Conservation (phyloP, 495 filamentous ascomycete species). For the Articulospora tetracladia region DNA sequence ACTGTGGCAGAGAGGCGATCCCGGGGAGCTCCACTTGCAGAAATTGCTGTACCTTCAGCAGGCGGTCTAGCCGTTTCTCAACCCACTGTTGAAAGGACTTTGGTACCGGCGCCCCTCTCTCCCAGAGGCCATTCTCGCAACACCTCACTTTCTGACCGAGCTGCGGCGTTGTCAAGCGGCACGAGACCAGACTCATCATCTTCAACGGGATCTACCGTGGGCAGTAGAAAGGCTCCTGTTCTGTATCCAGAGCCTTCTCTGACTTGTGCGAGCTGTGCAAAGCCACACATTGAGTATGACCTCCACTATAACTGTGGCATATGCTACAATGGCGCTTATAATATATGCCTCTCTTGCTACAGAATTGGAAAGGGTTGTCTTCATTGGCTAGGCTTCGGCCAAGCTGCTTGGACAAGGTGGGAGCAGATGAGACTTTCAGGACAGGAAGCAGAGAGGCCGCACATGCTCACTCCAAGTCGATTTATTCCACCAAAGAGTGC, state of each 20-base stretch:
- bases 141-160: constrained; percentile 18
- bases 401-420: constrained; percentile 58
- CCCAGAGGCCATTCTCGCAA: constrained; percentile 9
- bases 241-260: constrained; percentile 68
- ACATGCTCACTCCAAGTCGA: constrained; percentile 62
- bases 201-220: constrained; percentile 16
- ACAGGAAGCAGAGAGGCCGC: constrained; percentile 42
- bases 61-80: not conserved
- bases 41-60: constrained; percentile 15
- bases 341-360: constrained; percentile 78
- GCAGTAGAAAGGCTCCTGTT: constrained; percentile 27
- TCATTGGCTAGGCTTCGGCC: constrained; percentile 74
- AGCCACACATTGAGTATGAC: constrained; percentile 68
- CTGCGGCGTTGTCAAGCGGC: constrained; percentile 21
- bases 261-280: constrained; percentile 64
- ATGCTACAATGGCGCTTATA: constrained; percentile 66
- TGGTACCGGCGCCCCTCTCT: constrained; percentile 22
- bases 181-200: constrained; percentile 26
- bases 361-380: constrained; percentile 68
- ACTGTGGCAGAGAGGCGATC: constrained; percentile 3
- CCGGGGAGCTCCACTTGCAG: constrained; percentile 22
- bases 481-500: constrained; percentile 53
- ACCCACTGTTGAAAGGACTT: constrained; percentile 12
- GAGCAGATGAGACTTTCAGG: constrained; percentile 25
- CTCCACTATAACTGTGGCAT: constrained; percentile 72